These are phyloP conservation scores for Hericium erinaceus DNA, from an alignment of 768 basidiomycete species.

Conservation along the genomic window DNA sequence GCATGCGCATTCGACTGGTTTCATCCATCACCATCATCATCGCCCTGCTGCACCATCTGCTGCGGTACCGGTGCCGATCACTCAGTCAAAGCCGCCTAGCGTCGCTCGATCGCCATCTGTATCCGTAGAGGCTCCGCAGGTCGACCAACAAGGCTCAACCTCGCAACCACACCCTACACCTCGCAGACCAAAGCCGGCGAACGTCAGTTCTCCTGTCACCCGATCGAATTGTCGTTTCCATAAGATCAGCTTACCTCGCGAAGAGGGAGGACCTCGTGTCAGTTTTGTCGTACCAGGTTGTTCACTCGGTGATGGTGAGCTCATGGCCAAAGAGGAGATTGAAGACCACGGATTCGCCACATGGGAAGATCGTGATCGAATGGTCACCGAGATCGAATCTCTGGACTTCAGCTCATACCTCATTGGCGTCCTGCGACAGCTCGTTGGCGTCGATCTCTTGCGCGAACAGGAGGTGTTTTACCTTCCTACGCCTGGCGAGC, in stretches of 20 bases:
- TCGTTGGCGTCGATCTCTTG: constrained; percentile 57
- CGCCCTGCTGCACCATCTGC: constrained; percentile 8
- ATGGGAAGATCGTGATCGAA: constrained; percentile 35
- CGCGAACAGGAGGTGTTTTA: constrained; percentile 61
- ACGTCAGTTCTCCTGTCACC: constrained; percentile 41
- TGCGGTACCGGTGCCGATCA: background rate
- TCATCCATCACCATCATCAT: constrained; percentile 21
- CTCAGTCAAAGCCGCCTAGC: background rate
- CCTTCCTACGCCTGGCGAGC: constrained; percentile 42
- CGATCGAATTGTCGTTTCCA: constrained; percentile 66
- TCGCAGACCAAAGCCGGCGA: constrained; percentile 1
- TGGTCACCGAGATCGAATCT: constrained; percentile 39
- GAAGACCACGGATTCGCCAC: constrained; percentile 51
- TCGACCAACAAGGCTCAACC: too few species aligned
- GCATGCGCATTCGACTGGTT: constrained; percentile 17
- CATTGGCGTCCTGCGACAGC: constrained; percentile 45
- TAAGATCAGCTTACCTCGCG: constrained; percentile 51
- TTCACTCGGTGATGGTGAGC: constrained; percentile 43
- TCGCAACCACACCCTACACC: constrained; percentile 1
- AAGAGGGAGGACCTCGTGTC: constrained; percentile 43
- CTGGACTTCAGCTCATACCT: constrained; percentile 44
- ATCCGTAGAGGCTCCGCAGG: too few species aligned
- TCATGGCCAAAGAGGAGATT: constrained; percentile 52
- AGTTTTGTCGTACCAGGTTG: constrained; percentile 64
- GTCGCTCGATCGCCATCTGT: too few species aligned